These are phyloP conservation scores for Fusarium incarnatum DNA, from an alignment of 2,329 filamentous ascomycete species.

Conservation along the genomic window DNA sequence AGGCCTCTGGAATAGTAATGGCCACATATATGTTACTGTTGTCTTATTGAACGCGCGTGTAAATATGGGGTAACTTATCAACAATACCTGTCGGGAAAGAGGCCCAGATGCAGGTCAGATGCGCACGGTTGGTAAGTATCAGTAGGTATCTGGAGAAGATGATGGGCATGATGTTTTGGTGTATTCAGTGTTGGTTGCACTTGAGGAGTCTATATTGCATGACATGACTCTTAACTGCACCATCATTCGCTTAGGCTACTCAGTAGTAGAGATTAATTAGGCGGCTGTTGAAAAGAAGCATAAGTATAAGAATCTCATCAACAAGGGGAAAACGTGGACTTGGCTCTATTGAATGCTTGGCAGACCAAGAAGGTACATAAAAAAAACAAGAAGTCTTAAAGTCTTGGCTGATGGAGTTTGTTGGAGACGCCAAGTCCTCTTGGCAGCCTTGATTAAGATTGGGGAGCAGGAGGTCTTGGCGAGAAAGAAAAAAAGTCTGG, in stretches of 20 bases:
- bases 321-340: constrained; percentile 37
- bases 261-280: background rate
- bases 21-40: constrained; percentile 1
- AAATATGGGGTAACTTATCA: constrained; percentile 21
- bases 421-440: constrained; percentile 27
- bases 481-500: constrained; percentile 11
- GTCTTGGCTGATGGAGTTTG: constrained; percentile 23
- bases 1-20: background rate
- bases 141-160: background rate
- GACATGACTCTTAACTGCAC: background rate
- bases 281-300: constrained; percentile 23
- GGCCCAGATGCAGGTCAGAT: constrained; percentile 22
- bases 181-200: background rate
- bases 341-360: constrained; percentile 24
- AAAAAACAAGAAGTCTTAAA: background rate
- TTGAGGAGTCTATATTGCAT: background rate
- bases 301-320: constrained; percentile 9
- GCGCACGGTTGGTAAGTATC: background rate
- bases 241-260: background rate
- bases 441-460: constrained; percentile 31
- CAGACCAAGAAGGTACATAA: constrained; percentile 1
- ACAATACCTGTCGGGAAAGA: background rate
- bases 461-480: constrained; percentile 22
- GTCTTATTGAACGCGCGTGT: constrained; percentile 2
- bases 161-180: background rate